These are phyloP conservation scores for Diaporthe sp. DNA, from an alignment of 2,329 filamentous ascomycete genomes.

Conservation along the genomic window DNA sequence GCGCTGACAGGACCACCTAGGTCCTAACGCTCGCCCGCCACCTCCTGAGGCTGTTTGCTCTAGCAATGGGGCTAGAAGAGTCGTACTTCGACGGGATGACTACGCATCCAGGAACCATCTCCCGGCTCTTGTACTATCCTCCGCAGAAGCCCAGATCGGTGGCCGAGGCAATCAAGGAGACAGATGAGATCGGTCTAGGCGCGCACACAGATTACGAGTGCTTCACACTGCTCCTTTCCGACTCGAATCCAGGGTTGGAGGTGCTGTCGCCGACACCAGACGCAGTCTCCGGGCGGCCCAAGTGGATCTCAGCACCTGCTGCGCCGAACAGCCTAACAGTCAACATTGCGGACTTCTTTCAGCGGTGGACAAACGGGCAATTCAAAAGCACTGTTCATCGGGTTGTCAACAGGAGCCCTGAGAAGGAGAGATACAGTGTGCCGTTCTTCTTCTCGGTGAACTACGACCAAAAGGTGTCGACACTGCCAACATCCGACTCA, in stretches of 20 bases:
- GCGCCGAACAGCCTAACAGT: slow-evolving; percentile 32
- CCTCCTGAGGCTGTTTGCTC: slow-evolving; percentile 38
- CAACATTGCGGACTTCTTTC: slow-evolving; percentile 39
- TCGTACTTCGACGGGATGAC: slow-evolving; percentile 46
- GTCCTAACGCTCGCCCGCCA: slow-evolving; percentile 34
- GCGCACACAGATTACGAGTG: slow-evolving; percentile 37
- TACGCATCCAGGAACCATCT: slow-evolving; percentile 41
- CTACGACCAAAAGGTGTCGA: slow-evolving; percentile 31
- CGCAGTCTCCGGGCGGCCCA: slow-evolving; percentile 2
- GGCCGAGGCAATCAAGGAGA: neutral
- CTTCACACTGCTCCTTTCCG: slow-evolving; percentile 35
- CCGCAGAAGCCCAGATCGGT: slow-evolving; percentile 15
- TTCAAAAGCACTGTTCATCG: slow-evolving; percentile 35
- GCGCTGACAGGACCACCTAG: neutral
- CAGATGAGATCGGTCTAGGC: slow-evolving; percentile 24
- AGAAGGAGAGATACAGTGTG: slow-evolving; percentile 33
- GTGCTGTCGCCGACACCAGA: slow-evolving; percentile 28
- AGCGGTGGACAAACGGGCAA: slow-evolving; percentile 38
- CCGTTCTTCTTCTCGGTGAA: slow-evolving; percentile 39
- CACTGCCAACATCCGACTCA: slow-evolving; percentile 47
- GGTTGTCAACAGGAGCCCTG: slow-evolving; percentile 23
- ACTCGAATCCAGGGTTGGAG: slow-evolving; percentile 31
- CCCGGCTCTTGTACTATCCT: slow-evolving; percentile 35
- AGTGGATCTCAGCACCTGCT: slow-evolving; percentile 41
- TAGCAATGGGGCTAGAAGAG: slow-evolving; percentile 38